A percentile compares a stretch with the other conserved stretches of the same genome.
Evolutionary conservation across 345 rosid genomes (phyloP).

Genomic region (Fremontodendron californicum): DNA sequence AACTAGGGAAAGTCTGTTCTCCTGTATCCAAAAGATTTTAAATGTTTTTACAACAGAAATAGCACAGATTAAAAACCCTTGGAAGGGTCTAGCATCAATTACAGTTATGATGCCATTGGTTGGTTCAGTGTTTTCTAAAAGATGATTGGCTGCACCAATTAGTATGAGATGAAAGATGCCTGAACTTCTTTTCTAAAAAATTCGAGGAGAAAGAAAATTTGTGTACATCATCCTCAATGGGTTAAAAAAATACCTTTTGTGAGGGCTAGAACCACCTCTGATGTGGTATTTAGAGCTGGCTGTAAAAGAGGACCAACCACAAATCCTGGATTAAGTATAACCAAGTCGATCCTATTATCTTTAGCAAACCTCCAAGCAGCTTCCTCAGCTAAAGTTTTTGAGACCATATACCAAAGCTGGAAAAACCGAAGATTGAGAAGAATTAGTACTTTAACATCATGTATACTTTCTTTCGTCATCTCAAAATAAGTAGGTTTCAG

Average conservation of each 20-base stretch:
- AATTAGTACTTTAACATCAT: background rate
- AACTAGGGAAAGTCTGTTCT: background rate
- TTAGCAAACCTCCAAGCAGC: conserved; percentile 35
- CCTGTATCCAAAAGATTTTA: conserved; percentile 17
- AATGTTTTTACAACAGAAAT: background rate
- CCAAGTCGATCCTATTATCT: conserved; percentile 28
- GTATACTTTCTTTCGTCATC: background rate
- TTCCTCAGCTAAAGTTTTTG: conserved; percentile 34
- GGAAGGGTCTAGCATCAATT: background rate
- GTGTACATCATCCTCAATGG: background rate
- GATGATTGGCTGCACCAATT: background rate
- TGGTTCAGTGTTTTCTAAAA: background rate
- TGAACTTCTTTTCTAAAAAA: background rate
- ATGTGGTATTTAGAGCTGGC: conserved; percentile 30
- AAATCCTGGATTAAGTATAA: conserved; percentile 31
- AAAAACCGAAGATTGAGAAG: background rate
- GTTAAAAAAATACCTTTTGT: conserved; percentile 25
- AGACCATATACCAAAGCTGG: conserved; percentile 28
- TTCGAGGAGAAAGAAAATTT: background rate
- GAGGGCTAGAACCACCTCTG: conserved; percentile 16
- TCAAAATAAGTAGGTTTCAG: background rate
- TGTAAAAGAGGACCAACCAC: conserved; percentile 43
- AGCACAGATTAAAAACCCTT: background rate
- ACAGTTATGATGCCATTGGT: background rate
- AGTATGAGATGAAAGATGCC: background rate